These are phyloP conservation scores for Trichophyton verrucosum DNA, from an alignment of 2,329 filamentous ascomycete genomes.

Conservation along the genomic window DNA sequence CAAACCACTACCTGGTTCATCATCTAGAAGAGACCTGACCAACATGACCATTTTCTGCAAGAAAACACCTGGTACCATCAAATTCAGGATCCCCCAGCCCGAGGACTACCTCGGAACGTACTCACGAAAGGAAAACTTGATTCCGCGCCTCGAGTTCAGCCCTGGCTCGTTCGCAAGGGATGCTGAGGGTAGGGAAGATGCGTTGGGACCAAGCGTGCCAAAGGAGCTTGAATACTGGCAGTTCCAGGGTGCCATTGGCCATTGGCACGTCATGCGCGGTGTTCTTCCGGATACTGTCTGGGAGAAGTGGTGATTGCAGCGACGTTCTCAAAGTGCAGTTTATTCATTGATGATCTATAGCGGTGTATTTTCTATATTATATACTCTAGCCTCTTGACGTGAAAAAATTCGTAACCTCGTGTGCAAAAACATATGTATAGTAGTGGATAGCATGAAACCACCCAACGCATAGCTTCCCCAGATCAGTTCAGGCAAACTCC, in stretches of 20 bases:
- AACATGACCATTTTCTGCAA: slow-evolving; percentile 96
- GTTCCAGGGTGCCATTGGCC: slow-evolving; percentile 61
- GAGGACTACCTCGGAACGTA: slow-evolving; percentile 61
- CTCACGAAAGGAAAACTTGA: slow-evolving; percentile 55
- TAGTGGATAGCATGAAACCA: not conserved
- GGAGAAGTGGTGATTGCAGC: slow-evolving; percentile 61
- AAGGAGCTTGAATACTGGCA: slow-evolving; percentile 58
- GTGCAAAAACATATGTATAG: slow-evolving; percentile 2
- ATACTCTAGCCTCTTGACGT: not conserved
- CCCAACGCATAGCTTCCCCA: not conserved
- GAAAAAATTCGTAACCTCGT: slow-evolving; percentile 2
- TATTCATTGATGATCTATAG: not conserved
- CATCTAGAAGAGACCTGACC: slow-evolving; percentile 56
- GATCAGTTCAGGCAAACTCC: slow-evolving; percentile 6
- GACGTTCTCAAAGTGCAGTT: not conserved
- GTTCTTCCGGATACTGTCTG: slow-evolving; percentile 69
- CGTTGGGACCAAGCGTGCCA: not conserved
- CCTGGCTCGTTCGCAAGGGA: slow-evolving; percentile 22
- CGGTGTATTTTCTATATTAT: slow-evolving; percentile 5
- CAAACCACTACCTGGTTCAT: slow-evolving; percentile 40
- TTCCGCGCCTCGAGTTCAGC: slow-evolving; percentile 67
- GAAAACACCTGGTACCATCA: slow-evolving; percentile 45
- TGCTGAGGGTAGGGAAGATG: not conserved
- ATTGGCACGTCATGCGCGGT: slow-evolving; percentile 84
- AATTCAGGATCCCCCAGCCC: slow-evolving; percentile 53